Conservation (phyloP, 2,329 filamentous ascomycete species). For the Aspergillus bombycis region DNA sequence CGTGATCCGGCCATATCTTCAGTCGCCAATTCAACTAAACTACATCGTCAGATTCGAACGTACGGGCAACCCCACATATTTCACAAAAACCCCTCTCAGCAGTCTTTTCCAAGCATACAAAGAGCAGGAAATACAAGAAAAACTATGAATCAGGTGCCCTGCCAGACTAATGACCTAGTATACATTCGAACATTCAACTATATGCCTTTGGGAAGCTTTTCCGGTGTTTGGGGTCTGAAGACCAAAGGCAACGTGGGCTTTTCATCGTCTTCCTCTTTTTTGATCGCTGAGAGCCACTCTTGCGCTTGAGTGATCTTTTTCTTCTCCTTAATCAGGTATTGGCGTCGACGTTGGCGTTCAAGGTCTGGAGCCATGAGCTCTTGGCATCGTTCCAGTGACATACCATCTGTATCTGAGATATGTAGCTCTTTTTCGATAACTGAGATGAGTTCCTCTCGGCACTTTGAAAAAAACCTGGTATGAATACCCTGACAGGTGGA, state of each 20-base stretch:
- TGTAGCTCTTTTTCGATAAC: conserved; percentile 34
- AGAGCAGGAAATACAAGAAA: not conserved
- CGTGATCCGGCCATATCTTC: not conserved
- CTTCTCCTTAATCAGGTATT: conserved; percentile 33
- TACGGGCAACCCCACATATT: not conserved
- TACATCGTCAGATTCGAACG: not conserved
- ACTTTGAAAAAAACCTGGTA: conserved; percentile 40
- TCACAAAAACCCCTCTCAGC: not conserved
- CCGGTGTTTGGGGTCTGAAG: not conserved
- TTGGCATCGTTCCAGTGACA: conserved; percentile 34
- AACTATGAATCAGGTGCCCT: not conserved
- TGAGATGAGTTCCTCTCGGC: conserved; percentile 34
- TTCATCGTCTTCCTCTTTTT: conserved; percentile 18
- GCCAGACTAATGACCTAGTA: not conserved
- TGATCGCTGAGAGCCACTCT: conserved; percentile 31
- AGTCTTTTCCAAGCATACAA: not conserved
- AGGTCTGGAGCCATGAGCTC: conserved; percentile 43
- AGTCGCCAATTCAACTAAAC: not conserved
- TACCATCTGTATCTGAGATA: conserved; percentile 37
- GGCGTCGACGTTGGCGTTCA: conserved; percentile 37
- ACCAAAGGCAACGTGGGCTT: not conserved
- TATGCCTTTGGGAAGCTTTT: not conserved
- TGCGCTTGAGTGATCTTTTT: conserved; percentile 40
- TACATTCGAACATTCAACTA: not conserved
- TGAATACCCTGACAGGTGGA: conserved; percentile 42